Conservation (phyloP, 1,284 basidiomycete species). For the Peniophora sp. region DNA sequence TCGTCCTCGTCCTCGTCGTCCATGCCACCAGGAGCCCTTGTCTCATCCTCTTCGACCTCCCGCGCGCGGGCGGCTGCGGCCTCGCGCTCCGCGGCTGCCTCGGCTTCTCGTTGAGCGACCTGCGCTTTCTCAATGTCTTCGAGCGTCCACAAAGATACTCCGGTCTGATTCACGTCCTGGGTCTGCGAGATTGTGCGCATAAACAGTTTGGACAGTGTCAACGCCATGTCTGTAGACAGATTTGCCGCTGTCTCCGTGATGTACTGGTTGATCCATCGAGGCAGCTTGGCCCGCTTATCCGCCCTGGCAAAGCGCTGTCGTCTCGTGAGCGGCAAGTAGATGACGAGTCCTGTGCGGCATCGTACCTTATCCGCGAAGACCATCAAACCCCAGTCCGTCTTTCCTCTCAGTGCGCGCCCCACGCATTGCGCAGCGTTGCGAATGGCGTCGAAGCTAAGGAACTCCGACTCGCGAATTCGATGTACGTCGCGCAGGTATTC, state of each 20-base stretch:
- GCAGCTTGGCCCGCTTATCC: constrained; percentile 95
- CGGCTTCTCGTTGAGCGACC: constrained; percentile 62
- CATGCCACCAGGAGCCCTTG: constrained; percentile 16
- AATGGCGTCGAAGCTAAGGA: constrained; percentile 99
- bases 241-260: constrained; percentile 97
- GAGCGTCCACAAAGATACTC: constrained; percentile 90
- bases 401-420: constrained; percentile 93
- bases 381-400: constrained; percentile 99
- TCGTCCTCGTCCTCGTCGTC: constrained; percentile 44
- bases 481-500: constrained; percentile 99
- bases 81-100: constrained; percentile 29
- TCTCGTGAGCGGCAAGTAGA: constrained; percentile 3
- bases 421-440: constrained; percentile 99
- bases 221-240: constrained; percentile 97
- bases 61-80: constrained; percentile 17
- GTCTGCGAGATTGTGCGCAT: constrained; percentile 98
- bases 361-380: constrained; percentile 96
- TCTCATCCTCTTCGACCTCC: constrained; percentile 33
- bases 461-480: constrained; percentile 97
- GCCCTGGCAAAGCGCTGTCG: constrained; percentile 90
- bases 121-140: constrained; percentile 80
- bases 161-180: constrained; percentile 90
- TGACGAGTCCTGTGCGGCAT: constrained; percentile 6
- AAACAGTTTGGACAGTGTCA: constrained; percentile 93
- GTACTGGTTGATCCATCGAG: constrained; percentile 99